phyloP scores from a whole-genome alignment of 1,139 yeast genomes.

The Lodderomyces theae region DNA sequence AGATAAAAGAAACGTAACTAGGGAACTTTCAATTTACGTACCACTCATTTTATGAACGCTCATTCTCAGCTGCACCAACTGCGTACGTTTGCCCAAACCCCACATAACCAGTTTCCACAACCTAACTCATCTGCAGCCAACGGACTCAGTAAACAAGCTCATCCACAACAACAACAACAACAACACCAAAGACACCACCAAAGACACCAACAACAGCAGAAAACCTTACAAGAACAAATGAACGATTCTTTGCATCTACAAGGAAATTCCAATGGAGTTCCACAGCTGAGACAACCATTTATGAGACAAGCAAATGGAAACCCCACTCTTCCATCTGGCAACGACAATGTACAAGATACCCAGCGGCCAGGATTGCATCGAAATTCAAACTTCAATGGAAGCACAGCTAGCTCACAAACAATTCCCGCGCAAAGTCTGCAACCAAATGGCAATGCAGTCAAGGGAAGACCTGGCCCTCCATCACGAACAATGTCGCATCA shows the following conservation, averaged over 20 bases:
- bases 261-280: not conserved
- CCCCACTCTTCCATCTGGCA: not conserved
- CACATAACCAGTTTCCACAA: slow-evolving; percentile 14
- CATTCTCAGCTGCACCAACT: slow-evolving; percentile 10
- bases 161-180: slow-evolving; percentile 5
- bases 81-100: slow-evolving; percentile 13
- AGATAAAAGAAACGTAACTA: slow-evolving; percentile 3
- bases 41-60: not conserved
- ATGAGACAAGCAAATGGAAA: not conserved
- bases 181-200: slow-evolving; percentile 6
- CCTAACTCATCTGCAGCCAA: slow-evolving; percentile 6
- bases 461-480: not conserved
- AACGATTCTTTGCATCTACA: not conserved
- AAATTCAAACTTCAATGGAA: slow-evolving; percentile 11
- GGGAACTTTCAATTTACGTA: not conserved
- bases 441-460: not conserved
- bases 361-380: slow-evolving; percentile 12
- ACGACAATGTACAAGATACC: not conserved
- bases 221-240: not conserved
- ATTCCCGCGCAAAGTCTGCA: slow-evolving; percentile 2
- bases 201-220: slow-evolving; percentile 10
- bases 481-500: not conserved
- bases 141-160: slow-evolving; percentile 2
- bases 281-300: not conserved
- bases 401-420: slow-evolving; percentile 8